phyloP scores from a whole-genome alignment of 2,329 filamentous ascomycete genomes.

The Nothopassalora personata region DNA sequence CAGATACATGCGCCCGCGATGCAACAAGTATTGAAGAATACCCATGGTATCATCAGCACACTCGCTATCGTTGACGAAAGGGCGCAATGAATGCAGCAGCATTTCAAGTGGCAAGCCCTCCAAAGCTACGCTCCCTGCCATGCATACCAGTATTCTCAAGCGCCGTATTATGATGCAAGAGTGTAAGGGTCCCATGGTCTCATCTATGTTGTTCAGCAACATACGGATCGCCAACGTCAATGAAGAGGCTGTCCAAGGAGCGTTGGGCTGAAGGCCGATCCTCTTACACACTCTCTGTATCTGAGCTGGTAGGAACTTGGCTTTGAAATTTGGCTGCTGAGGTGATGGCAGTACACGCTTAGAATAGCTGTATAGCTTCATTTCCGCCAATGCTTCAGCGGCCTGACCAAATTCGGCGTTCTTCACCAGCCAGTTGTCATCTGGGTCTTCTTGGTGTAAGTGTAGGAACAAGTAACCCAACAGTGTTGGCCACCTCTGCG shows the following conservation, averaged over 20 bases:
- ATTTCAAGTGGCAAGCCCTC: constrained; percentile 83
- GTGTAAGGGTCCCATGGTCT: constrained; percentile 78
- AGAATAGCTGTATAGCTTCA: constrained; percentile 65
- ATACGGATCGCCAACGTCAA: constrained; percentile 52
- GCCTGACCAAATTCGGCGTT: constrained; percentile 52
- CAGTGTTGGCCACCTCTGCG: constrained; percentile 68
- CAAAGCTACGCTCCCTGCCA: constrained; percentile 68
- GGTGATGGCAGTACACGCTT: constrained; percentile 62
- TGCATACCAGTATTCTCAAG: constrained; percentile 70
- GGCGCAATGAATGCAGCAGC: constrained; percentile 73
- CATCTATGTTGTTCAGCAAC: constrained; percentile 74
- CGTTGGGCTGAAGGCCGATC: constrained; percentile 57
- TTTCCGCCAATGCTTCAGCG: constrained; percentile 59
- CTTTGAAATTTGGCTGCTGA: constrained; percentile 82
- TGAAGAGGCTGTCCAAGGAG: constrained; percentile 25
- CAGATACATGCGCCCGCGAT: constrained; percentile 62
- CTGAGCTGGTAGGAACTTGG: constrained; percentile 68
- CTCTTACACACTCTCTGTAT: constrained; percentile 72
- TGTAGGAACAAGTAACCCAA: constrained; percentile 70
- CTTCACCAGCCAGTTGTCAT: constrained; percentile 50
- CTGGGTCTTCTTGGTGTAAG: constrained; percentile 67
- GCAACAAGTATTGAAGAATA: constrained; percentile 76
- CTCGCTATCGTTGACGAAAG: constrained; percentile 74
- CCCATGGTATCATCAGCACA: constrained; percentile 89
- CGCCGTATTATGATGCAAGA: constrained; percentile 83